A percentile compares a stretch with the other conserved stretches of the same genome.
Evolutionary conservation across 257 asterid genomes (phyloP).

Genomic region (Solanum virginianum): DNA sequence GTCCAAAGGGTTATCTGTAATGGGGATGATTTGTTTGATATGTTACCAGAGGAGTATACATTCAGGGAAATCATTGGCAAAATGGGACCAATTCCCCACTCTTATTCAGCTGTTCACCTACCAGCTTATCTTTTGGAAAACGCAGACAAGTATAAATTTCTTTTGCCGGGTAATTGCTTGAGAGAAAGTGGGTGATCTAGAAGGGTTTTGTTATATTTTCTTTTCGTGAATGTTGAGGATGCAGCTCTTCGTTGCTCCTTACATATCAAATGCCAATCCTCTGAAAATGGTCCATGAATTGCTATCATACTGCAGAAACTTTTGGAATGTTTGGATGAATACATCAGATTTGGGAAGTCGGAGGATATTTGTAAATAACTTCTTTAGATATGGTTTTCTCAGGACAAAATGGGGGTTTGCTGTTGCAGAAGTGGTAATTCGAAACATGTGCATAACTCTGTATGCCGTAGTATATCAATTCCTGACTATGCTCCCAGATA

Average conservation of each 20-base stretch:
- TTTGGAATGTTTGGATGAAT: conserved; percentile 27
- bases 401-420: not conserved
- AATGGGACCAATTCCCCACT: conserved; percentile 75
- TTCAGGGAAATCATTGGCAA: conserved; percentile 70
- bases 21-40: conserved; percentile 67
- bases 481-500: not conserved
- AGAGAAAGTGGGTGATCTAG: conserved; percentile 44
- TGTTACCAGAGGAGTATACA: conserved; percentile 85
- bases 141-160: conserved; percentile 46
- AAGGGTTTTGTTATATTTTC: not conserved
- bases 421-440: not conserved
- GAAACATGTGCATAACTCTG: not conserved
- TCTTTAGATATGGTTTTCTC: conserved; percentile 19
- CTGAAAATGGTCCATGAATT: conserved; percentile 11
- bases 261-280: conserved; percentile 7
- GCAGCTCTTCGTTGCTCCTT: conserved; percentile 14
- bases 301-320: conserved; percentile 19
- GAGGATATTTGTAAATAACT: conserved; percentile 12
- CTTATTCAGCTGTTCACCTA: conserved; percentile 71
- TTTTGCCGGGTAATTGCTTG: conserved; percentile 67
- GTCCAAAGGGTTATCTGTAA: conserved; percentile 62
- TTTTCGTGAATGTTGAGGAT: conserved; percentile 25
- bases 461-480: not conserved
- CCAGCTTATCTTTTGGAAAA: conserved; percentile 72
- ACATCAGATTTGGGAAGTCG: not conserved